Conservation (phyloP, 495 filamentous ascomycete genomes). For the Lentithecium fluviatile region DNA sequence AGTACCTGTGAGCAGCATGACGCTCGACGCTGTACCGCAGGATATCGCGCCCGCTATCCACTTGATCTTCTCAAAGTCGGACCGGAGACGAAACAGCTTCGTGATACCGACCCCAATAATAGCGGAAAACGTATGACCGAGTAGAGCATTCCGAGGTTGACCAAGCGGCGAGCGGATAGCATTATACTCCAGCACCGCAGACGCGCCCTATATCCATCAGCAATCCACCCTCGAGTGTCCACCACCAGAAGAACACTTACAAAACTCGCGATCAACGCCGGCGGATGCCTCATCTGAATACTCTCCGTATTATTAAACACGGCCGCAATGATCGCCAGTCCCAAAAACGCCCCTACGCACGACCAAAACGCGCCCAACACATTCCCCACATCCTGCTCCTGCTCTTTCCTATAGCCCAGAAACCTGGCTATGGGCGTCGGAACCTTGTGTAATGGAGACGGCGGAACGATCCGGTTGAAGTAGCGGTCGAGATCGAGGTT, state of each 20-base stretch:
- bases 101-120: conserved; percentile 64
- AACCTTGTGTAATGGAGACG: conserved; percentile 32
- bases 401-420: conserved; percentile 37
- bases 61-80: conserved; percentile 54
- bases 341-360: conserved; percentile 38
- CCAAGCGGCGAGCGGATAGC: conserved; percentile 73
- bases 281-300: conserved; percentile 32
- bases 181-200: conserved; percentile 44
- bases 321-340: conserved; percentile 35
- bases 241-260: conserved; percentile 7
- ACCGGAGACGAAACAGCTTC: conserved; percentile 68
- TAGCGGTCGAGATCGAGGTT: conserved; percentile 41
- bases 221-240: not conserved
- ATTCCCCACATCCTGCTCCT: conserved; percentile 36
- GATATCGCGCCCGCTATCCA: conserved; percentile 70
- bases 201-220: conserved; percentile 34
- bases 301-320: conserved; percentile 31
- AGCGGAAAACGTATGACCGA: conserved; percentile 69
- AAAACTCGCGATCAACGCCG: conserved; percentile 37
- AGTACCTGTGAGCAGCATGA: conserved; percentile 77
- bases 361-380: conserved; percentile 33
- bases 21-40: conserved; percentile 63
- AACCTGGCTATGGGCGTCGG: conserved; percentile 37
- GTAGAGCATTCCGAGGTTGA: conserved; percentile 74
- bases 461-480: conserved; percentile 38